Evolutionary conservation across 2,329 filamentous ascomycete genomes (phyloP).

Genomic region (Thermoascus crustaceus): DNA sequence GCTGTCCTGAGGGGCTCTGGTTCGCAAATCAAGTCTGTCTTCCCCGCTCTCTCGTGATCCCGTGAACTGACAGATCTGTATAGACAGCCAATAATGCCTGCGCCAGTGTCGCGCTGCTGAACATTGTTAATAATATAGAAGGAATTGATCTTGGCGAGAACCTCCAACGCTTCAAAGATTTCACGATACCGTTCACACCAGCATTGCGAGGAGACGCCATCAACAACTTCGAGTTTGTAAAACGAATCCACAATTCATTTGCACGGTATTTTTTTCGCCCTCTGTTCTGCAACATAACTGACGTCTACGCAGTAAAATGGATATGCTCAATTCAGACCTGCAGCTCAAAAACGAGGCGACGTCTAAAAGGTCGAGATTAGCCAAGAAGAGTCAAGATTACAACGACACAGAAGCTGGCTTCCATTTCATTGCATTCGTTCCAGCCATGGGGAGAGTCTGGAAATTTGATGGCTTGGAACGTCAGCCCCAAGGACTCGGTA

Average conservation of each 20-base stretch:
- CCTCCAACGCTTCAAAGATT: conserved; percentile 63
- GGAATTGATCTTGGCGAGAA: conserved; percentile 60
- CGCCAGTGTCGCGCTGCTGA: conserved; percentile 84
- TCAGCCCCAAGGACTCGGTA: conserved; percentile 58
- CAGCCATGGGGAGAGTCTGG: conserved; percentile 67
- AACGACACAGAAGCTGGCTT: conserved; percentile 56
- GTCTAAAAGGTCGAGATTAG: conserved; percentile 25
- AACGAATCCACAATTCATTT: conserved; percentile 80
- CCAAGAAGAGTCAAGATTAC: conserved; percentile 36
- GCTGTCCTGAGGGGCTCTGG: conserved; percentile 64
- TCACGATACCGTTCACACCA: conserved; percentile 60
- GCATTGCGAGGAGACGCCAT: conserved; percentile 68
- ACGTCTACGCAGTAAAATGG: conserved; percentile 51
- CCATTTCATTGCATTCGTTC: conserved; percentile 87
- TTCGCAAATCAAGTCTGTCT: conserved; percentile 76
- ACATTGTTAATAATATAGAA: conserved; percentile 80
- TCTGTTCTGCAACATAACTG: background rate
- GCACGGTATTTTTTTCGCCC: conserved; percentile 47
- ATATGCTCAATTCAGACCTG: conserved; percentile 66
- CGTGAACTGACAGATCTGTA: conserved; percentile 5
- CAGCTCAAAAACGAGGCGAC: conserved; percentile 44
- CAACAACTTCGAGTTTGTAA: conserved; percentile 65
- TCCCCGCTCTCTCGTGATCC: background rate
- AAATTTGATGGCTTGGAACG: conserved; percentile 77
- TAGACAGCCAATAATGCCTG: conserved; percentile 78